phyloP scores from a whole-genome alignment of 768 basidiomycete genomes.

The Hydnomerulius pinastri region DNA sequence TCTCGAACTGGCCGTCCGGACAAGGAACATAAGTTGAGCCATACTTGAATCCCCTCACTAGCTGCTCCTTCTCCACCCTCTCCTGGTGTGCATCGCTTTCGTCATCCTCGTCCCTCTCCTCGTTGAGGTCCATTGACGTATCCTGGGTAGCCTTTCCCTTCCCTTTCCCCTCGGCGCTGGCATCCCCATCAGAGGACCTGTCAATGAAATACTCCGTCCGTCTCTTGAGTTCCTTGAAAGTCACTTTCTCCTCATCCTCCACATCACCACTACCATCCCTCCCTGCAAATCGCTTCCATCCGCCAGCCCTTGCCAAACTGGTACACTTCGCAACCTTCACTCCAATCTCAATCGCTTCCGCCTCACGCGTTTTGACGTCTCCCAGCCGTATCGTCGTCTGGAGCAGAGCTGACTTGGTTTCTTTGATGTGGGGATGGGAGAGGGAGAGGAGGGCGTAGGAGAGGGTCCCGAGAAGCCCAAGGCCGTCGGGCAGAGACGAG shows the following conservation, averaged over 20 bases:
- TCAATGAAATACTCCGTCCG: conserved; percentile 62
- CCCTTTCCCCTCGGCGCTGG: conserved; percentile 33
- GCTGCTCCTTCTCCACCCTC: conserved; percentile 75
- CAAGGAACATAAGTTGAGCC: conserved; percentile 86
- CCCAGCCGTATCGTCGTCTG: conserved; percentile 77
- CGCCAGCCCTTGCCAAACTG: conserved; percentile 62
- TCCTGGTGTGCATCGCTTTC: conserved; percentile 43
- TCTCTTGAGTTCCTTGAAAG: conserved; percentile 44
- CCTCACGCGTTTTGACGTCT: conserved; percentile 61
- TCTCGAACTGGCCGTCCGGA: conserved; percentile 81
- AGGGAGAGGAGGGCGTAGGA: conserved; percentile 29
- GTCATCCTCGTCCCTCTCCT: conserved; percentile 35
- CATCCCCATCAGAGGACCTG: conserved; percentile 38
- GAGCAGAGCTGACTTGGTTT: conserved; percentile 64
- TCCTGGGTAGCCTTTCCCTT: conserved; percentile 22
- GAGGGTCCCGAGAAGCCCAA: conserved; percentile 32
- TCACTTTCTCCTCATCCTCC: conserved; percentile 29
- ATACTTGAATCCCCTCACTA: conserved; percentile 84
- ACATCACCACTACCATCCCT: conserved; percentile 29
- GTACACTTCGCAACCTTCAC: conserved; percentile 85
- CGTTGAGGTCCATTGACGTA: conserved; percentile 22
- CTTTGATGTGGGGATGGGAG: conserved; percentile 58
- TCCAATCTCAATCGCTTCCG: conserved; percentile 73
- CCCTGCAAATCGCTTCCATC: conserved; percentile 64
- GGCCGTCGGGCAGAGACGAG: conserved; percentile 32